Percentiles rank a stretch among this genome's conserved stretches.
phyloP scores from a whole-genome alignment of 192 early-diverging fungal genomes.

The Phlyctochytrium planicorne region DNA sequence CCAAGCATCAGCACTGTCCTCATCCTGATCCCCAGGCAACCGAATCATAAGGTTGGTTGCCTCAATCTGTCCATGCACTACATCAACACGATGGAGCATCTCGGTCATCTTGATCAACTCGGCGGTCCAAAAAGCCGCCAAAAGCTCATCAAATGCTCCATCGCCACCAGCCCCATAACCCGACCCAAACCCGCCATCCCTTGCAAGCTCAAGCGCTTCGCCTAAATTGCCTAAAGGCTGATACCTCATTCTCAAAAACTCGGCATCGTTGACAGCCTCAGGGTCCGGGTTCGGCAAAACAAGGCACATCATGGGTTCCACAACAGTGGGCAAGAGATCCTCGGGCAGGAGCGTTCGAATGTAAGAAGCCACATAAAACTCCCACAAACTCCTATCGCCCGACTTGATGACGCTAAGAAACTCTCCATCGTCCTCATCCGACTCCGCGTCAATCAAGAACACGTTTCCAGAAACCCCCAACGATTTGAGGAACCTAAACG shows the following conservation, averaged over 20 bases:
- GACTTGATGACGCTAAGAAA: slow-evolving; percentile 29
- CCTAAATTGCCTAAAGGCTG: no score
- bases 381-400: slow-evolving; percentile 38
- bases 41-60: slow-evolving; percentile 49
- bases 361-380: slow-evolving; percentile 33
- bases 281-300: no score
- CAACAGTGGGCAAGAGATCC: no score
- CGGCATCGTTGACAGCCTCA: no score
- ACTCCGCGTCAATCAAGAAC: slow-evolving; percentile 12
- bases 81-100: slow-evolving; percentile 40
- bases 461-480: not conserved
- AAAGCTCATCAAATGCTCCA: slow-evolving; percentile 47
- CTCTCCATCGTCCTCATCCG: slow-evolving; percentile 19
- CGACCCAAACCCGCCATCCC: slow-evolving; percentile 28
- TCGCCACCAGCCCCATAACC: not conserved
- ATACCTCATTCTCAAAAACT: no score
- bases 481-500: slow-evolving; percentile 1
- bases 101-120: slow-evolving; percentile 45
- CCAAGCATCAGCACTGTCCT: slow-evolving; percentile 31
- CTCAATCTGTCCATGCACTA: slow-evolving; percentile 52
- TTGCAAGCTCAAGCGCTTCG: slow-evolving; percentile 28
- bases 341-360: no score
- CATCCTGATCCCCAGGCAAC: no score
- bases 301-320: no score
- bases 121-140: slow-evolving; percentile 50